Base-by-base conservation (phyloP, 352 stramenopile genomes). In the Pythium phragmitis region DNA sequence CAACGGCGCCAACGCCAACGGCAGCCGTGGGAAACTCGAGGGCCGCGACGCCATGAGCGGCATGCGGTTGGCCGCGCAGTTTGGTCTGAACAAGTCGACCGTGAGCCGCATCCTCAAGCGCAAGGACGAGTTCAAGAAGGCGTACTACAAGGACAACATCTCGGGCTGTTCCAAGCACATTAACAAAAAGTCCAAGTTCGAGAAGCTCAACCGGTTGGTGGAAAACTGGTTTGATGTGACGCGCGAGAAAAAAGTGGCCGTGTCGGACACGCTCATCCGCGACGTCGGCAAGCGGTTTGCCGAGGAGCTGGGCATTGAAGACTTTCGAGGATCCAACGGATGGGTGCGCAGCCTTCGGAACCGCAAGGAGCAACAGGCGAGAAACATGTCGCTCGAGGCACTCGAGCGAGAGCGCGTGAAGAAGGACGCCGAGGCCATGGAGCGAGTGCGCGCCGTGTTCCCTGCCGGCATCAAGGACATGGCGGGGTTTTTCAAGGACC, bases 101-200 rank as follows among this genome's bases (percentile, higher is more conserved):
- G 81, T 92, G 30, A 91, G 81, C 45, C 84, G 84, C 65, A 92
- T 92, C 37, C 65, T 92, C n/a, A 92, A 92, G 72, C 84, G 84
- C 70, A 92, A 92, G 54, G 81, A 92, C 45, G 81, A 91, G 77
- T 91, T 89, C 70, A 92, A 92, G 73, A 89, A 91, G 62, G 84
- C 84, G 19, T 92, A 89, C 63, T 92, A 92, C 72, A 88, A 91
- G 68, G 84, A 92, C 75, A 91, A 91, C 57, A 81, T 92, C 62
- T 89, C 84, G 26, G 84, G 84, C 34, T 80, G 80, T 50, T 91
- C 84, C 56, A 92, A 92, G 69, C 84, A 92, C 60, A 92, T 92
- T 59, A 92, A 91, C 76, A 92, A 92, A 59, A 92, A 91, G 67
- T 92, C 84, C 63, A 91, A 91, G 72, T 92, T 90, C 60, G 84